Base-by-base conservation (phyloP, 768 basidiomycete species). In the Chalciporus sphaerocephalus region DNA sequence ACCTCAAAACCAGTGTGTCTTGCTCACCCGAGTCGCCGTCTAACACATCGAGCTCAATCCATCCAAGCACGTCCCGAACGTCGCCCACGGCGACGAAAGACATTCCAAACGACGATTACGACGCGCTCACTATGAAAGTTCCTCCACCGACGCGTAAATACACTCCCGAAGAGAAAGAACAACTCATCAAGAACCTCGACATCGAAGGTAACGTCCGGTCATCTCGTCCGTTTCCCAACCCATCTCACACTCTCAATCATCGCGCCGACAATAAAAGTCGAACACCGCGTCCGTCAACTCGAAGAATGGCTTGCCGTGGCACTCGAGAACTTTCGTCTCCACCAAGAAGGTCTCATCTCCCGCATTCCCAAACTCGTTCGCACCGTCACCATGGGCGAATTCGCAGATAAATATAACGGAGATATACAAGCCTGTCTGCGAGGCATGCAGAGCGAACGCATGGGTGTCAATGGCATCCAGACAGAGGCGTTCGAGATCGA, bases 321-420 rank as follows among this genome's bases (percentile, higher is more conserved):
- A 4, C 80, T 90, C 42, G 80, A 87, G 53, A 83, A 81, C 58
- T 90, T 89, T 60, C 77, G 74, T 2, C 74, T 83, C 20, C 85
- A 85, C 55, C 85, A 87, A 58, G 86, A 90, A 58, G 80, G 80
- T 0, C 81, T 81, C 46, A 78, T 90, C 2, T 77, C 76, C 15
- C 79, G 83, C 40, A 85, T 90, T 24, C 88, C 87, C 1, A 86
- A 81, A 55, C 78, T 82, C 52, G 81, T 91, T 27, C 78, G 86
- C 25, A 68, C 68, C 22, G 80, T 90, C 63, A 78, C 80, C 12
- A 80, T 91, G 76, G 78, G 78, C 51, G 87, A 89, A 35, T 88
- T 91, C 62, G 83, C 80, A 15, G 78, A 80, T 48, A 87, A 85
- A 59, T 90, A 89, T 65, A 73, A 83, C 42, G 88, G 85, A 3